Evolutionary conservation across 1,284 basidiomycete species (phyloP).

Genomic region (Rhodotorula sp.): DNA sequence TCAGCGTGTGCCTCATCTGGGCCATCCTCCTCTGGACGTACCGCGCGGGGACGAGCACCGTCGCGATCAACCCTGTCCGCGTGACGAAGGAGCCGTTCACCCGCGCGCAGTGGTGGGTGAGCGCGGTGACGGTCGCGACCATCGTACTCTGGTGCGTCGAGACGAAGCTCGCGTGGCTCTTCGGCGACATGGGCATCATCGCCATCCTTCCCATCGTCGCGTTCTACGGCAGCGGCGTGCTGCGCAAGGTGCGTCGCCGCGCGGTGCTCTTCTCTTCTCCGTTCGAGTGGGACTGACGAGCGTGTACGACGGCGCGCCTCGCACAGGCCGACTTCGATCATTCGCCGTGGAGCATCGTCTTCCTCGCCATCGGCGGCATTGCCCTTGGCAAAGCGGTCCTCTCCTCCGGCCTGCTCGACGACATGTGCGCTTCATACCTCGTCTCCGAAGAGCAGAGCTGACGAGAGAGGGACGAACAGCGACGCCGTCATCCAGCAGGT

Average conservation of each 20-base stretch:
- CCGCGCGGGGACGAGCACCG: slow-evolving; percentile 70
- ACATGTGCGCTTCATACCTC: slow-evolving; percentile 48
- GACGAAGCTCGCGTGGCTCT: slow-evolving; percentile 70
- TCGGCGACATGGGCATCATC: slow-evolving; percentile 98
- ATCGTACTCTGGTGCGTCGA: slow-evolving; percentile 91
- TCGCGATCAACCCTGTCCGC: slow-evolving; percentile 79
- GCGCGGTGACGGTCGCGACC: slow-evolving; percentile 78
- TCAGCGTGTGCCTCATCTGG: slow-evolving; percentile 90
- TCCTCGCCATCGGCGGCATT: slow-evolving; percentile 92
- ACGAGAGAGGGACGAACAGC: too few species aligned
- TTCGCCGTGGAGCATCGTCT: slow-evolving; percentile 76
- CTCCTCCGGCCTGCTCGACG: slow-evolving; percentile 80
- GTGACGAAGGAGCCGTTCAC: slow-evolving; percentile 79
- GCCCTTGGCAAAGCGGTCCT: slow-evolving; percentile 92
- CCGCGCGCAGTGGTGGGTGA: slow-evolving; percentile 86
- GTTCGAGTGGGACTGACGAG: slow-evolving; percentile 15
- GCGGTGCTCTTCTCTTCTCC: background rate
- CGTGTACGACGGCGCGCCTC: background rate
- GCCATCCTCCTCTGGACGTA: slow-evolving; percentile 82
- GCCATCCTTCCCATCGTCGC: slow-evolving; percentile 90
- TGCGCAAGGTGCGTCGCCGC: slow-evolving; percentile 73
- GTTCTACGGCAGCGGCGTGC: slow-evolving; percentile 91
- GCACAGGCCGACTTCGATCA: slow-evolving; percentile 78
- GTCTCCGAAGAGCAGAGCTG: too few species aligned
- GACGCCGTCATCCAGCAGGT: slow-evolving; percentile 68